Percentiles rank a stretch among this genome's conserved stretches.
Conservation (phyloP, 768 basidiomycete species). For the Mycena kentingensis region DNA sequence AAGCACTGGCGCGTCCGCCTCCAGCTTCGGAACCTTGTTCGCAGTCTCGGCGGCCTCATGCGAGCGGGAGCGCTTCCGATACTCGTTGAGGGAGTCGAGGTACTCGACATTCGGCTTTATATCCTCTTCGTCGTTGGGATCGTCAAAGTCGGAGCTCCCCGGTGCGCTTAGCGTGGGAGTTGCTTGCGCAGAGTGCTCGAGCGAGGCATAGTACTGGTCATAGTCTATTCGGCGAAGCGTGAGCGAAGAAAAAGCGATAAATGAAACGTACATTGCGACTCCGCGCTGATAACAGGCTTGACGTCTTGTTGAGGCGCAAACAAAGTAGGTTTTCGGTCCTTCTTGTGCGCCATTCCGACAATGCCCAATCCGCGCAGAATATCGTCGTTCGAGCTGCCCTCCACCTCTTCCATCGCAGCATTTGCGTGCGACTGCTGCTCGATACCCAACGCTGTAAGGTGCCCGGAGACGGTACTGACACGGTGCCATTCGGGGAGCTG, state of each 20-base stretch:
- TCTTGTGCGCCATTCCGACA: constrained; percentile 39
- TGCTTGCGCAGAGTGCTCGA: constrained; percentile 59
- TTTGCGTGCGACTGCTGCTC: constrained; percentile 63
- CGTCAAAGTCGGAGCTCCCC: constrained; percentile 51
- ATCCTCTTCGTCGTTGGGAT: constrained; percentile 71
- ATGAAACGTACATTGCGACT: constrained; percentile 64
- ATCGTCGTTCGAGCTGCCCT: constrained; percentile 63
- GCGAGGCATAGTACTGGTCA: constrained; percentile 80
- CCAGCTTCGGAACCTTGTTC: constrained; percentile 46
- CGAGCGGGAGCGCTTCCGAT: constrained; percentile 74
- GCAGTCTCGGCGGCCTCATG: constrained; percentile 46
- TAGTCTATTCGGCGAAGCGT: constrained; percentile 50
- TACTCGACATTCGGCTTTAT: constrained; percentile 66
- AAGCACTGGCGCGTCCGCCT: constrained; percentile 24
- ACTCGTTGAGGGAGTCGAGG: constrained; percentile 69
- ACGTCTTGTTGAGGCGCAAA: constrained; percentile 10
- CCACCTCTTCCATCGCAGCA: constrained; percentile 31
- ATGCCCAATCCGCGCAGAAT: constrained; percentile 70
- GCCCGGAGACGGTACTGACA: constrained; percentile 92
- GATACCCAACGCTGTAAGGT: constrained; percentile 84
- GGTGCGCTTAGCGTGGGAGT: constrained; percentile 59
- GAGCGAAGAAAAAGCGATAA: not conserved
- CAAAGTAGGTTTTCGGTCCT: constrained; percentile 25
- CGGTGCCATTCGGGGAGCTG: constrained; percentile 93
- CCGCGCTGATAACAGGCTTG: constrained; percentile 50